Base-by-base conservation (phyloP, 2,329 filamentous ascomycete genomes). In the Ascochyta fabae region DNA sequence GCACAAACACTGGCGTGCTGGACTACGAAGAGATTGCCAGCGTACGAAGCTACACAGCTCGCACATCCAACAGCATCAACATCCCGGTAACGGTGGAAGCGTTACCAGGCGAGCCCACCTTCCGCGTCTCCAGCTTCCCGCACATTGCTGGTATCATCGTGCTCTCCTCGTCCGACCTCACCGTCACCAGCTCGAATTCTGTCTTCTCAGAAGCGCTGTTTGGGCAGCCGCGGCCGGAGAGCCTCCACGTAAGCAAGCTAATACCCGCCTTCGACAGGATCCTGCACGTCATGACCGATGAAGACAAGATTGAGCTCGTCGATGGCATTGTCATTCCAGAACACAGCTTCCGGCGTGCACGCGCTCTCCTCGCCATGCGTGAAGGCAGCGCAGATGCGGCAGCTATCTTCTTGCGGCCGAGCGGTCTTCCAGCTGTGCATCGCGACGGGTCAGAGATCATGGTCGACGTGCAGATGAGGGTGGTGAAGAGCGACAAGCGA, bases 301-400 rank as follows among this genome's bases (percentile, higher is more conserved):
- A 97, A 71, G 93, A 99, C 65, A 88, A 91, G 36, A 83, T 97
- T 46, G 83, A 88, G 47, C 81, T 98, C 24, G 84, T 90, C 10
- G 95, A 99, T 74, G 95, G 95, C n/a, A 93, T 97, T 68, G 93
- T 99, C 15, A 89, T 99, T 52, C 93, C 95, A 1, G 95, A 99
- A 74, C 93, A 97, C 72, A 96, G 91, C 69, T 98, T 99, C 78
- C 87, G 95, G 54, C 88, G 93, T 63, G 95, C 95, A 6, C 86
- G 92, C 54, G 92, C 92, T 4, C 84, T 96, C 48, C 83, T 96
- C 23, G 90, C 91, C 2, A 82, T 98, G 53, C 88, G 90, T 51
- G 91, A 97, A 72, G 92, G 91, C 26, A 90, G 88, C 41, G 85
- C 88, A 40, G 91, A 96, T 76, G 80, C 80, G 19, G 86, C 88